phyloP scores from a whole-genome alignment of 2,329 filamentous ascomycete species.

The Clonostachys rhizophaga region DNA sequence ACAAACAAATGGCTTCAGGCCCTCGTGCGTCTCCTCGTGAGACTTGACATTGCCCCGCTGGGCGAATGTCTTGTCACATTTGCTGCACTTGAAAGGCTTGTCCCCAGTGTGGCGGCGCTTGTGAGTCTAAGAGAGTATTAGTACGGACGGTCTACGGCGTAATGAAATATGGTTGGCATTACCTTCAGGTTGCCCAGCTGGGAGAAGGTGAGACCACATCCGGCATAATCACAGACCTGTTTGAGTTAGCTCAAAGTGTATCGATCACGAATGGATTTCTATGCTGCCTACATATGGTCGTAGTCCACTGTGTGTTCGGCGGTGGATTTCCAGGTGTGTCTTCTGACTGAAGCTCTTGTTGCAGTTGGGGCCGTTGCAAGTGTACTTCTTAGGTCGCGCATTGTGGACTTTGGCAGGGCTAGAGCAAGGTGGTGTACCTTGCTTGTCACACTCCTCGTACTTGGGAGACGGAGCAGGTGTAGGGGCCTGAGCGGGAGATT shows the following conservation, averaged over 20 bases:
- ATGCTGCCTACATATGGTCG: slow-evolving; percentile 74
- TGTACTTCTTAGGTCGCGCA: slow-evolving; percentile 53
- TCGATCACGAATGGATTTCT: not conserved
- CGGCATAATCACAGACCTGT: not conserved
- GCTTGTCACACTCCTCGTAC: slow-evolving; percentile 16
- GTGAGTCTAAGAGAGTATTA: slow-evolving; percentile 57
- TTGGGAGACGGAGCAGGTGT: not conserved
- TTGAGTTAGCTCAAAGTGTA: no score
- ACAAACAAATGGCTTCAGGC: slow-evolving; percentile 76
- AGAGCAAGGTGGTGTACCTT: slow-evolving; percentile 2
- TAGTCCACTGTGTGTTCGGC: slow-evolving; percentile 79
- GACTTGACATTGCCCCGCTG: slow-evolving; percentile 82
- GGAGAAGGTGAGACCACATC: slow-evolving; percentile 52
- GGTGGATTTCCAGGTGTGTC: slow-evolving; percentile 89
- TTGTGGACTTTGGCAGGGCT: slow-evolving; percentile 1
- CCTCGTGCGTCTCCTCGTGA: slow-evolving; percentile 76
- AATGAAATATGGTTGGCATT: slow-evolving; percentile 12
- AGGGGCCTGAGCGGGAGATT: not conserved
- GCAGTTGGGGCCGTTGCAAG: slow-evolving; percentile 69
- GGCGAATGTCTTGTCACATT: slow-evolving; percentile 78
- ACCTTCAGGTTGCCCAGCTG: slow-evolving; percentile 90
- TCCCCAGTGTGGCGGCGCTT: slow-evolving; percentile 84
- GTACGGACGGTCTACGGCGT: not conserved
- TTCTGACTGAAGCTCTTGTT: slow-evolving; percentile 84
- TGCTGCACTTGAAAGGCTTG: slow-evolving; percentile 74